Conservation (phyloP, 2,329 filamentous ascomycete genomes). For the Pezicula neosporulosa region DNA sequence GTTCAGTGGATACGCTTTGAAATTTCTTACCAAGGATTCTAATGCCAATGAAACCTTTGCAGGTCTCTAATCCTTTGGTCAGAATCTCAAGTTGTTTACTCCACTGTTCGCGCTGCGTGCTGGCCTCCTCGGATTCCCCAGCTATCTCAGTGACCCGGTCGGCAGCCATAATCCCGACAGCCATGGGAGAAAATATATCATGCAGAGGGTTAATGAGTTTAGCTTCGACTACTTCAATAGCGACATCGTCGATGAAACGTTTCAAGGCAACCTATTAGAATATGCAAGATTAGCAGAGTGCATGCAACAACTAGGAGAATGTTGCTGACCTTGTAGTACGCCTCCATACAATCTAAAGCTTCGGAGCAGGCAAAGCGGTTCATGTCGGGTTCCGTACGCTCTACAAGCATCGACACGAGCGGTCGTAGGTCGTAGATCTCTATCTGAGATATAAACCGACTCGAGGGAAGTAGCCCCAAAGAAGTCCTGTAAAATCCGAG, state of each 20-base stretch:
- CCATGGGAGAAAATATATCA: constrained; percentile 36
- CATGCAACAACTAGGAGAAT: no score
- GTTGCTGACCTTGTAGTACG: constrained; percentile 36
- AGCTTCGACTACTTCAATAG: constrained; percentile 38
- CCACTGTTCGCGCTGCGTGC: constrained; percentile 32
- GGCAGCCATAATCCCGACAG: constrained; percentile 32
- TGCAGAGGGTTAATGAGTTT: constrained; percentile 33
- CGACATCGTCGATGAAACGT: constrained; percentile 39
- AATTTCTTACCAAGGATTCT: not conserved
- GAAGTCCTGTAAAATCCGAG: constrained; percentile 17
- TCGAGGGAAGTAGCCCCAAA: constrained; percentile 19
- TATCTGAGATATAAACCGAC: constrained; percentile 10
- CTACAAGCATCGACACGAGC: constrained; percentile 17
- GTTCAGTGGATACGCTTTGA: no score
- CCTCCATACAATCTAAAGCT: constrained; percentile 34
- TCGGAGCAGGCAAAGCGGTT: constrained; percentile 26
- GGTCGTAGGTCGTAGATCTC: constrained; percentile 16
- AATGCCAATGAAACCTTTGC: not conserved
- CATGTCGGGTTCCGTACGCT: constrained; percentile 26
- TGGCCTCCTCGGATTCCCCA: constrained; percentile 37
- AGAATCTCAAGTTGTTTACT: constrained; percentile 35
- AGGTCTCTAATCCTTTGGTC: constrained; percentile 29
- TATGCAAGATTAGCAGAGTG: no score
- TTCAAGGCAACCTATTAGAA: constrained; percentile 37
- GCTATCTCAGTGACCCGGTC: constrained; percentile 35